Base-by-base conservation (phyloP, 1,139 yeast species). In the Suhomyces panamericanus region DNA sequence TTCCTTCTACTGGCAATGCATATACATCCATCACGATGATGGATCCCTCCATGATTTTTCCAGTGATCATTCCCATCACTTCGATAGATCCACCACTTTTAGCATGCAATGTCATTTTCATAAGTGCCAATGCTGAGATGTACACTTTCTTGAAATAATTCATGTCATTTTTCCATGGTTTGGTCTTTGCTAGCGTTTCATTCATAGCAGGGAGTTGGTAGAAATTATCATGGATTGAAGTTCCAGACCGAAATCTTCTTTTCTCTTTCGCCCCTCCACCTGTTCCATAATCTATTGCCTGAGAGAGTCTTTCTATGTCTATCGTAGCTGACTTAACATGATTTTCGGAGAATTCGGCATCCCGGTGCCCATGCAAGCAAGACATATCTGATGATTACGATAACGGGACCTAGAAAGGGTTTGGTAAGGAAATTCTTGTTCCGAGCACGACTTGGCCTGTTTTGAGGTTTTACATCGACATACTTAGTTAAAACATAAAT, bases 41-140 rank as follows among this genome's bases (percentile, higher is more conserved):
- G 12, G 78, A 74, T 37, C 76, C 67, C 1, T 71, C 77, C 3
- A 75, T 65, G 10, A 87, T 76, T 53, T 83, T 83, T 0, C 98
- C 98, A 0, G 93, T 80, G 65, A 93, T 73, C 85, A 90, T 86
- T 4, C 98, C 98, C 98, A 93, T 91, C 12, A 93, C 82, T 62
- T 93, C 99, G 38, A 89, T 84, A n/a, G 86, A 71, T 0, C 96
- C 96, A 5, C 98, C 98, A 1, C 82, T 70, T 31, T 86, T 72
- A 0, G 98, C 95, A 64, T 91, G 97, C 28, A 80, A 72, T 3
- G 88, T 65, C 89, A 91, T 90, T 59, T 90, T 88, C 49, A 81
- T 68, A 38, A 88, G 66, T 0, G 97, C 96, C 35, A 88, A 62
- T 3, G 91, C 75, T 6, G 96, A 86, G 2, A 93, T 75, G 48